A percentile compares a stretch with the other conserved stretches of the same genome.
These are phyloP conservation scores for Euryodendron excelsum DNA, from an alignment of 148 eudicot species.

Conservation along the genomic window DNA sequence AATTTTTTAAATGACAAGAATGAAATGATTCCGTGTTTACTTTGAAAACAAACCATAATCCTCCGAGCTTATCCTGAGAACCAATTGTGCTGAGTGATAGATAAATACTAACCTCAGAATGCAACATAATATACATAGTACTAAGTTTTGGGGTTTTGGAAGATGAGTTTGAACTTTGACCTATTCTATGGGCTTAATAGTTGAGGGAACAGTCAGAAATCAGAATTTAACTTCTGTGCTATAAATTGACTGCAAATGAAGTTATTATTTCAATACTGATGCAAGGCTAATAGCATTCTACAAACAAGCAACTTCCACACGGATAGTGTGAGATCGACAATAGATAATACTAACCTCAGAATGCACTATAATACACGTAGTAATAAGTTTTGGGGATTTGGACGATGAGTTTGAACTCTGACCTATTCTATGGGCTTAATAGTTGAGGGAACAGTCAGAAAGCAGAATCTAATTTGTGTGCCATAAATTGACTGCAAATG, in stretches of 20 bases:
- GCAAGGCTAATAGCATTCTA: background rate
- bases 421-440: background rate
- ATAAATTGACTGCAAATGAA: too few species aligned
- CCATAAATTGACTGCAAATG: too few species aligned
- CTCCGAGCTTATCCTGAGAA: background rate
- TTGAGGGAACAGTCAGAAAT: background rate
- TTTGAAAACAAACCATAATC: background rate
- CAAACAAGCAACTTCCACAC: background rate
- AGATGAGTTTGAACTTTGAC: background rate
- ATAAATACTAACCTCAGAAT: background rate
- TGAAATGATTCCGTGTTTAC: background rate
- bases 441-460: background rate
- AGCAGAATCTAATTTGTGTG: background rate
- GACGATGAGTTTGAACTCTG: background rate
- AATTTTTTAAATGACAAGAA: background rate
- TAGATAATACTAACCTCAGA: background rate
- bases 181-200: background rate
- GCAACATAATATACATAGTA: background rate
- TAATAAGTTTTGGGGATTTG: background rate
- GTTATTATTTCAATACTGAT: background rate
- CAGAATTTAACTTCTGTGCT: background rate
- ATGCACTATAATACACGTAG: background rate
- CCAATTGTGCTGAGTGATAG: background rate
- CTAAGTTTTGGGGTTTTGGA: background rate
- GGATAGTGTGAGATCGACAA: background rate